Evolutionary conservation across 2,329 filamentous ascomycete genomes (phyloP), one percentile per base, ranked within the genome.

Genomic region (Aureobasidium sp.): DNA sequence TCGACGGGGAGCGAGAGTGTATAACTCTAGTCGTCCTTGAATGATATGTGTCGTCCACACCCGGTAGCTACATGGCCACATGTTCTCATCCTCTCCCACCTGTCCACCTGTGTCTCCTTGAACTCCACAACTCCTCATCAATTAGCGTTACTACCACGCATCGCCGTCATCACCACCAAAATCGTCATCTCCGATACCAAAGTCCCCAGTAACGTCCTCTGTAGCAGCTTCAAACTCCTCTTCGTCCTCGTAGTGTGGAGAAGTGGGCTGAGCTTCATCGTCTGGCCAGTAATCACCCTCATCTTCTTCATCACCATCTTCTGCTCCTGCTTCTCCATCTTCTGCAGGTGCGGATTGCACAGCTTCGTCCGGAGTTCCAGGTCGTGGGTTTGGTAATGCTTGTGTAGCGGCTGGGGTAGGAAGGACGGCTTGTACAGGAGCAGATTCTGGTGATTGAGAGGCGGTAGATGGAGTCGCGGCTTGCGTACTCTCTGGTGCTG

Each of bases 271-370:
- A 13, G 25, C 31, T 47, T 54, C 50, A 38, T 66, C 60, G 10
- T 45, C 50, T 18, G 51, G 36, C 43, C 48, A 62, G 48, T 67
- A 64, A 20, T 66, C 69, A 11, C 47, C 58, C 33, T 64, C 63
- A 11, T 71, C 68, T 16, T 71, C 68, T 20, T 71, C 68, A 3
- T 69, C 70, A 18, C 67, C 69, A 23, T 66, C 64, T 2, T 43
- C 54, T 20, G 45, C 69, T n/a, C 67, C 70, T 31, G 56, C 61
- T 18, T 68, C 66, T 25, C 67, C 62, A 2, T 68, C 64, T 43
- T 65, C 67, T 29, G 65, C 51, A 54, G 40, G 48, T 27, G 61
- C 56, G 25, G 62, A 27, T 33, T 27, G 5, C 6, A 13, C 20
- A 27, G 27, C 38, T 58, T 33, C 27, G 45, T n/a, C 55, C 20